These are phyloP conservation scores for Cercospora canescens DNA, from an alignment of 2,329 filamentous ascomycete genomes.

Conservation along the genomic window DNA sequence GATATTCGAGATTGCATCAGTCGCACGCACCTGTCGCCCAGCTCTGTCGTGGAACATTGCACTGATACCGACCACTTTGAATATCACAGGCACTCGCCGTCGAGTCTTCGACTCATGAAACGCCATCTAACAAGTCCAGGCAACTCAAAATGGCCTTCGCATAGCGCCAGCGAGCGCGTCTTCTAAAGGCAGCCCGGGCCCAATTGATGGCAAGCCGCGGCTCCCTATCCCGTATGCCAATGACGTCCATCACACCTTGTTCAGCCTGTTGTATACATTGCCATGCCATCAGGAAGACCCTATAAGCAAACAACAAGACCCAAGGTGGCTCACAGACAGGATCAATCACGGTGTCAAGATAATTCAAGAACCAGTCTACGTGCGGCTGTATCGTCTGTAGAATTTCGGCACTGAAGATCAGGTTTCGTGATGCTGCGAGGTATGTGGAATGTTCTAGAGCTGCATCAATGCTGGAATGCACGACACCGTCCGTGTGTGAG, in stretches of 20 bases:
- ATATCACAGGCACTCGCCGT: too few relatives aligned
- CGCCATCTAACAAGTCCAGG: neutral
- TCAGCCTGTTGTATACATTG: neutral
- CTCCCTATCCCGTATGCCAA: neutral
- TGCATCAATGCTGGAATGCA: neutral
- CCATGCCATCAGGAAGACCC: neutral
- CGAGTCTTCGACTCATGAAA: too few relatives aligned
- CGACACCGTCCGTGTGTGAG: neutral
- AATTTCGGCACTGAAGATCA: neutral
- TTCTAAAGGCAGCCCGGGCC: neutral
- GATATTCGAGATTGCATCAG: too few relatives aligned
- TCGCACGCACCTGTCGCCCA: too few relatives aligned
- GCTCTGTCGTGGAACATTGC: too few relatives aligned
- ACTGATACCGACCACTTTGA: too few relatives aligned
- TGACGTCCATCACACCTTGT: neutral
- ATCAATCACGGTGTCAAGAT: neutral
- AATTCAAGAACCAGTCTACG: neutral
- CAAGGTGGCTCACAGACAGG: neutral
- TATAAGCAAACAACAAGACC: neutral
- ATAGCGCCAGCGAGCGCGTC: neutral
- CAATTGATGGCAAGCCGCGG: neutral
- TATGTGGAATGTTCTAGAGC: neutral
- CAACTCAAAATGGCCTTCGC: neutral
- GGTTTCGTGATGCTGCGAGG: neutral
- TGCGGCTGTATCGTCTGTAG: neutral